These are phyloP conservation scores for Paramarasmius palmivorus DNA, from an alignment of 1,284 basidiomycete genomes.

Conservation along the genomic window DNA sequence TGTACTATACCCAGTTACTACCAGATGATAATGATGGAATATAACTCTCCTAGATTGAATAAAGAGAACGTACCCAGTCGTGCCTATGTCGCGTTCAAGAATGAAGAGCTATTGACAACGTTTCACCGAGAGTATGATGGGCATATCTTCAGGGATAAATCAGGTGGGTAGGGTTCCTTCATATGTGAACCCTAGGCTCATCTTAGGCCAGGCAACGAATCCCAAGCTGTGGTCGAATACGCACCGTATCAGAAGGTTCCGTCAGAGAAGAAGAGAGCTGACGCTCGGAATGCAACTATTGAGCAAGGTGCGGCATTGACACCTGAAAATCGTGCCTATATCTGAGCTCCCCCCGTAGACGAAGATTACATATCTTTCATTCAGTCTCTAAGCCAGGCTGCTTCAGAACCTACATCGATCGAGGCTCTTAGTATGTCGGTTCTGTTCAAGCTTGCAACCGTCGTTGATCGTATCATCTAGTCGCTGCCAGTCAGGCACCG, in stretches of 20 bases:
- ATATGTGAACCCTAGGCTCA: neutral
- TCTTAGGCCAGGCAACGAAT: constrained; percentile 72
- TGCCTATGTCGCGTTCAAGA: constrained; percentile 91
- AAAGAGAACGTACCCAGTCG: constrained; percentile 85
- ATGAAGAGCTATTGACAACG: constrained; percentile 64
- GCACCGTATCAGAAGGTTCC: constrained; percentile 91
- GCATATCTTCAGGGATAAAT: constrained; percentile 89
- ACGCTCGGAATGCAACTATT: constrained; percentile 73
- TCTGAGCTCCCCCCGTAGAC: constrained; percentile 41
- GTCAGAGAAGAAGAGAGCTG: constrained; percentile 69
- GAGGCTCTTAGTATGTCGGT: constrained; percentile 59
- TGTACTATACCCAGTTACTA: neutral
- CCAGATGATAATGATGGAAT: neutral
- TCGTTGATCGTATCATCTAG: constrained; percentile 31
- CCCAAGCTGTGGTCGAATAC: constrained; percentile 89
- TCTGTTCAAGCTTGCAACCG: neutral
- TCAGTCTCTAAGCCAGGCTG: constrained; percentile 54
- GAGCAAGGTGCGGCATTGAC: constrained; percentile 57
- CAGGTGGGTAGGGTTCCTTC: constrained; percentile 53
- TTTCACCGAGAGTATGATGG: constrained; percentile 92
- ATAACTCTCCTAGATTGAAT: constrained; percentile 53
- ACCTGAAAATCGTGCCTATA: neutral
- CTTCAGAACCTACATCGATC: constrained; percentile 56
- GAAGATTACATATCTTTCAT: constrained; percentile 84
- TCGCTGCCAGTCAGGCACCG: constrained; percentile 56